Percentiles rank a stretch among this genome's conserved stretches.
Evolutionary conservation across 2,329 filamentous ascomycete genomes (phyloP).

Genomic region (Ophiostoma ips): DNA sequence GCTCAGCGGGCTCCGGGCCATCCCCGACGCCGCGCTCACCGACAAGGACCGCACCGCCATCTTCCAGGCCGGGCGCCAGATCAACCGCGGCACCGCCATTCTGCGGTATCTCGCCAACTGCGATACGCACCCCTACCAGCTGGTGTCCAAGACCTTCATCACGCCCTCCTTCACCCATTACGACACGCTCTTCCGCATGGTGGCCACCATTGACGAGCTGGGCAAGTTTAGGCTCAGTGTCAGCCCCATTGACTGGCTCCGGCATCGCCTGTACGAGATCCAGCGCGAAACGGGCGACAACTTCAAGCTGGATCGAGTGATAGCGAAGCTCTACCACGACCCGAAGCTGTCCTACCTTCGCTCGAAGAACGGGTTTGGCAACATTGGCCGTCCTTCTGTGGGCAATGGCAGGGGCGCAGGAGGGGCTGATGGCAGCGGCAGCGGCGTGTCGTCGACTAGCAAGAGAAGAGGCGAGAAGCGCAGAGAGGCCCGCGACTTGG

Average conservation of each 20-base stretch:
- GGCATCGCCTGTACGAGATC: constrained; percentile 41
- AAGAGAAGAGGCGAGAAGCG: constrained; percentile 5
- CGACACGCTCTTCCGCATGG: constrained; percentile 42
- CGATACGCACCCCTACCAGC: constrained; percentile 42
- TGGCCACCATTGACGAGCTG: constrained; percentile 39
- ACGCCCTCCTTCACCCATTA: constrained; percentile 33
- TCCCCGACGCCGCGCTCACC: constrained; percentile 17
- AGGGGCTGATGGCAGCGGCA: background rate
- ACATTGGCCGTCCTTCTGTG: constrained; percentile 37
- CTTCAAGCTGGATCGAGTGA: constrained; percentile 37
- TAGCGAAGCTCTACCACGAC: constrained; percentile 43
- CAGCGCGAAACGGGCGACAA: constrained; percentile 27
- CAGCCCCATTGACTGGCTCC: constrained; percentile 40
- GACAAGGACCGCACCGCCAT: constrained; percentile 29
- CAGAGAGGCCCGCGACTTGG: constrained; percentile 3
- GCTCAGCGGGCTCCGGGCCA: constrained; percentile 28
- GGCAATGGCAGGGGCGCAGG: background rate
- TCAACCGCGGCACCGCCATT: constrained; percentile 40
- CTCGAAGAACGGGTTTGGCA: constrained; percentile 39
- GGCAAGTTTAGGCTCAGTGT: constrained; percentile 39
- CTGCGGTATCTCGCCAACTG: constrained; percentile 36
- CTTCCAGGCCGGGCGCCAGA: constrained; percentile 40
- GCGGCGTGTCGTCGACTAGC: background rate
- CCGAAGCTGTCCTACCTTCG: constrained; percentile 35
- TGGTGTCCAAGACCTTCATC: constrained; percentile 38